Evolutionary conservation across 2,329 filamentous ascomycete genomes (phyloP), one percentile per base, ranked within the genome.

Genomic region (Beauveria bassiana): DNA sequence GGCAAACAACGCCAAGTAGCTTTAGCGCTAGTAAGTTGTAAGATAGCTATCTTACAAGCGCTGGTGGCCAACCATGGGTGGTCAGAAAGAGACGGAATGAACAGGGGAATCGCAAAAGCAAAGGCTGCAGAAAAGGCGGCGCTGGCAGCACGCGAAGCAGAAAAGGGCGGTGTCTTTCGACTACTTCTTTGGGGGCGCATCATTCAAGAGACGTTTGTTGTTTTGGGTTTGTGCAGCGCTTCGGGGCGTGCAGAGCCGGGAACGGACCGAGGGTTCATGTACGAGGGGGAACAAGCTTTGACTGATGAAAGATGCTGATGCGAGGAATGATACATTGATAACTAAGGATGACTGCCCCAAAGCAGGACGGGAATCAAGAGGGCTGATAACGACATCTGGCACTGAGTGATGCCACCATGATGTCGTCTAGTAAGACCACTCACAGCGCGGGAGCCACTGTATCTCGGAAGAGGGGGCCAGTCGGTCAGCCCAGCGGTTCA

Each of bases 401-500:
- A 20, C 18, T 9, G 24, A 45, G 20, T 55, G 52, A 45, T 55
- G 52, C 52, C 52, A 55, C 43, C 54, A 57, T 38, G n/a, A 47
- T 57, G 28, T 26, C 38, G 52, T 10, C 20, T 28, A 18, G 26
- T 56, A 18, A 46, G 53, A 38, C 42, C 43, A 47, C 54, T 57
- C 47, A 47, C 28, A 46, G 54, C 24, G 43, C 53, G 16, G 55
- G 45, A 46, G 38, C 55, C 24, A 40, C 31, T 24, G 55, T 49
- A 58, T 49, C 24, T 40, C 10, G 7, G n/a, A 34, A n/a, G 9
- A 46, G 31, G 46, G 31, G 16, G n/a, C 22, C n/a, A 18, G 49
- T 14, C 34, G 40, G 59, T 61, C 59, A 61, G 59, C 38, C 49
- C 31, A 50, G 20, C 31, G 10, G 42, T 20, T 16, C 59, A 61